phyloP scores from a whole-genome alignment of 176 grass and related monocot species.

The Ananas comosus region DNA sequence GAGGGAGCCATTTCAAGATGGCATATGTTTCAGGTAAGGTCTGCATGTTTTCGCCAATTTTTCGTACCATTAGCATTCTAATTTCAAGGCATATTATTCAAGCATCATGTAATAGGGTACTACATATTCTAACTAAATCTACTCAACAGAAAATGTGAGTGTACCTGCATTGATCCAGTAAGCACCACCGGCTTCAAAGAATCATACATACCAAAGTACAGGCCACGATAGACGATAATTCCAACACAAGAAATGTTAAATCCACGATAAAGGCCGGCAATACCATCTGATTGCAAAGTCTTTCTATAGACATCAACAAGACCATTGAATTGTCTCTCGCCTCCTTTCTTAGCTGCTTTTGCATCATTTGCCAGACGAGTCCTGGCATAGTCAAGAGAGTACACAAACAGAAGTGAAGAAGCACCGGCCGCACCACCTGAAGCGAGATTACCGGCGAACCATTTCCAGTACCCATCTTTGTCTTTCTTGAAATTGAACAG shows the following conservation, averaged over 20 bases:
- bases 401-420: constrained; percentile 6
- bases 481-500: constrained; percentile 18
- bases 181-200: constrained; percentile 15
- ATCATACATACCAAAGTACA: constrained; percentile 17
- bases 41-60: too few species aligned
- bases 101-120: not conserved
- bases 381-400: constrained; percentile 1
- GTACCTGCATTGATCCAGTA: constrained; percentile 7
- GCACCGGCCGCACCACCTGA: constrained; percentile 21
- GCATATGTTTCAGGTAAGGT: too few species aligned
- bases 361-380: constrained; percentile 8
- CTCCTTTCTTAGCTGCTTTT: constrained; percentile 15
- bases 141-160: not conserved
- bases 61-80: not conserved
- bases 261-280: constrained; percentile 13
- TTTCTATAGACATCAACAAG: constrained; percentile 16
- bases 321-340: constrained; percentile 17
- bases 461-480: constrained; percentile 17
- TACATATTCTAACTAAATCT: too few species aligned
- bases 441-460: constrained; percentile 15
- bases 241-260: constrained; percentile 13
- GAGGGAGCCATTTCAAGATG: too few species aligned
- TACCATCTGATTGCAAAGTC: constrained; percentile 3
- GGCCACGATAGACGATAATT: constrained; percentile 12
- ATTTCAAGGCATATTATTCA: not conserved